Evolutionary conservation across 352 stramenopile species (phyloP).

Genomic region (Phytopythium vexans): DNA sequence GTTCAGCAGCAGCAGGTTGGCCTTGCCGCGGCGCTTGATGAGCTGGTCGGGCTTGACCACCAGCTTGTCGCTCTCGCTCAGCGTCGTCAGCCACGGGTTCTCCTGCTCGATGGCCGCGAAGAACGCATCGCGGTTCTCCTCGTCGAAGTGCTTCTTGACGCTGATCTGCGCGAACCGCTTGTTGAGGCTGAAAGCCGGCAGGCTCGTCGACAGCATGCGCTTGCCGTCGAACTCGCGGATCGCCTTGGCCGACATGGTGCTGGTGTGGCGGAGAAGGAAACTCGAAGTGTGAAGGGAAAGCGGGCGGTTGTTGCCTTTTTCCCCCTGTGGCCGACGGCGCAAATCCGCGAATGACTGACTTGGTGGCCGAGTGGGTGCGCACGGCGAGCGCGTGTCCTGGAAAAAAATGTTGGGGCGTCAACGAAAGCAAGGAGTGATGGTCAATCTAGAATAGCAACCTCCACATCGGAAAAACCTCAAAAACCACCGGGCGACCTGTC

Average conservation of each 20-base stretch:
- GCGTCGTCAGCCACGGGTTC: slow-evolving; percentile 82
- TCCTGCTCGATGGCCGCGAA: slow-evolving; percentile 62
- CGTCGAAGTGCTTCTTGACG: slow-evolving; percentile 32
- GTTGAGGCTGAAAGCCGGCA: slow-evolving; percentile 76
- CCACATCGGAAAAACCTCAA: slow-evolving; percentile 4
- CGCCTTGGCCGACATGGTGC: slow-evolving; percentile 92
- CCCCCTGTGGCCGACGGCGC: slow-evolving; percentile 19
- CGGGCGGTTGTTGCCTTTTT: background rate
- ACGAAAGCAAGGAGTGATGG: slow-evolving; percentile 10
- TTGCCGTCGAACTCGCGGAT: slow-evolving; percentile 97
- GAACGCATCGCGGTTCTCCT: slow-evolving; percentile 48
- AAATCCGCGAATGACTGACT: slow-evolving; percentile 37
- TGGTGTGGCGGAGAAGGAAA: slow-evolving; percentile 5
- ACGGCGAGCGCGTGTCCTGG: background rate
- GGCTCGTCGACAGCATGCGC: slow-evolving; percentile 84
- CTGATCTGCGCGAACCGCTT: slow-evolving; percentile 74
- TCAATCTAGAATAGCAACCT: slow-evolving; percentile 1
- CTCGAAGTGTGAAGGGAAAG: slow-evolving; percentile 1
- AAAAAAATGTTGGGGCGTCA: background rate
- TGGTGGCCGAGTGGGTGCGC: background rate
- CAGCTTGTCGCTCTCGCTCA: slow-evolving; percentile 72
- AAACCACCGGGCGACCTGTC: background rate
- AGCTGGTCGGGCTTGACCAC: slow-evolving; percentile 98
- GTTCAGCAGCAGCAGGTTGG: slow-evolving; percentile 94
- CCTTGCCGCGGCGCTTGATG: slow-evolving; percentile 96